These are phyloP conservation scores for Aspergillus sp. DNA, from an alignment of 2,329 filamentous ascomycete genomes.

Conservation along the genomic window DNA sequence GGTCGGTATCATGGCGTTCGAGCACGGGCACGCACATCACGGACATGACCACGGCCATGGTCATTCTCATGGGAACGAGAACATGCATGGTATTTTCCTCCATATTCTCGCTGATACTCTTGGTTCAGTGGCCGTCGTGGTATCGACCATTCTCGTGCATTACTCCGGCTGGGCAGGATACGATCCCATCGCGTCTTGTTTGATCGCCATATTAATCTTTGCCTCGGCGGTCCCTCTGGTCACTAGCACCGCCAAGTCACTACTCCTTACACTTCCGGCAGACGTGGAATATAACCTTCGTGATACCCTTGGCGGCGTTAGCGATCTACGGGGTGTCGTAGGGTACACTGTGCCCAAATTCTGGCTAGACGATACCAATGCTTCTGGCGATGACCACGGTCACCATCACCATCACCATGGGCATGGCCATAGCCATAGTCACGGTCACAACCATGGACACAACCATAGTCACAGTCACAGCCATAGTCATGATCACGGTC, in stretches of 20 bases:
- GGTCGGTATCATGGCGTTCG: slow-evolving; percentile 82
- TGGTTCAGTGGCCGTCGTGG: slow-evolving; percentile 88
- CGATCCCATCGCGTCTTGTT: slow-evolving; percentile 87
- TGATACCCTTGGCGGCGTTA: slow-evolving; percentile 76
- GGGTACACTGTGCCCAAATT: slow-evolving; percentile 84
- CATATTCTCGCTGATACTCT: slow-evolving; percentile 93
- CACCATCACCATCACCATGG: slow-evolving; percentile 25
- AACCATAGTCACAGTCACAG: slow-evolving; percentile 20
- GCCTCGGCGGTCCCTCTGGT: slow-evolving; percentile 86
- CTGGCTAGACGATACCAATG: slow-evolving; percentile 70
- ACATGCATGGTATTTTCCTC: slow-evolving; percentile 96
- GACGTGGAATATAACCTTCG: slow-evolving; percentile 82
- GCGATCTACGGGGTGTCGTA: slow-evolving; percentile 73
- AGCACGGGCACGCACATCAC: slow-evolving; percentile 54
- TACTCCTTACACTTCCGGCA: slow-evolving; percentile 78
- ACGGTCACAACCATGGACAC: slow-evolving; percentile 22
- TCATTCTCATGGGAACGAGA: slow-evolving; percentile 72
- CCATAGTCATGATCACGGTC: slow-evolving; percentile 23
- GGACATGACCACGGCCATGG: slow-evolving; percentile 42
- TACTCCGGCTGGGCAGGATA: slow-evolving; percentile 87
- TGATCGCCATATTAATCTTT: slow-evolving; percentile 90
- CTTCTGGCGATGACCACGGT: slow-evolving; percentile 33
- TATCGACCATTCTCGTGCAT: slow-evolving; percentile 81
- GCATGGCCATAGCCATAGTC: slow-evolving; percentile 24
- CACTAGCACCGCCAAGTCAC: slow-evolving; percentile 69